Conservation (phyloP, 805 yeast species). For the Candida piceae region DNA sequence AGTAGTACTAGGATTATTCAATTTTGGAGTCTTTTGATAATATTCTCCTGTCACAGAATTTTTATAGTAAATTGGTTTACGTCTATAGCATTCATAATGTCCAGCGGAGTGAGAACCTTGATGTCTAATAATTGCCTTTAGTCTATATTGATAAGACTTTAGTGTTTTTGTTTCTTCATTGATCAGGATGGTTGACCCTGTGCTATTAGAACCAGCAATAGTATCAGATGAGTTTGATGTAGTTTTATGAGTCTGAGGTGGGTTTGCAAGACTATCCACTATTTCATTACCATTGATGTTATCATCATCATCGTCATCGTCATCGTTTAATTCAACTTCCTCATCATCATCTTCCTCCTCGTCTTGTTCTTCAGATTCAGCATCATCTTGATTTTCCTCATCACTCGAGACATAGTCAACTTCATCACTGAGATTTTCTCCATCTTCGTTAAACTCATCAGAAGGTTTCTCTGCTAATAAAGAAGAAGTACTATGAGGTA, state of each 20-base stretch:
- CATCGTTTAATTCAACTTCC: slow-evolving; percentile 7
- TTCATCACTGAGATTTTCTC: slow-evolving; percentile 5
- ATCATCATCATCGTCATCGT: background rate
- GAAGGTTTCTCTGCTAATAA: slow-evolving; percentile 19
- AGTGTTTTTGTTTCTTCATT: background rate
- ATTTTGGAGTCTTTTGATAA: slow-evolving; percentile 16
- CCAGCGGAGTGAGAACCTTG: slow-evolving; percentile 86
- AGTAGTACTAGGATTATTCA: slow-evolving; percentile 1
- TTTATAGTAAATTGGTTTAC: slow-evolving; percentile 60
- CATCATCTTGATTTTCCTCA: slow-evolving; percentile 10
- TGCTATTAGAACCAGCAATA: background rate
- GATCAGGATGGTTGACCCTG: background rate
- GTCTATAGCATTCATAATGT: slow-evolving; percentile 84
- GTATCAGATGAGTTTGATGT: background rate
- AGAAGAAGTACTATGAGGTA: slow-evolving; percentile 11
- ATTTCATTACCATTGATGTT: background rate
- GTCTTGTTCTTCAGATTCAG: slow-evolving; percentile 1
- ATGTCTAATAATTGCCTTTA: slow-evolving; percentile 76
- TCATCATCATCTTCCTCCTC: slow-evolving; percentile 8
- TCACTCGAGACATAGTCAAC: slow-evolving; percentile 6
- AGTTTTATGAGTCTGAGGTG: background rate
- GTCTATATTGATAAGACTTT: slow-evolving; percentile 39
- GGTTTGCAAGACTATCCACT: background rate
- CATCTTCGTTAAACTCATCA: slow-evolving; percentile 18
- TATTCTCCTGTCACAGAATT: slow-evolving; percentile 26